Base-by-base conservation (phyloP, 2,329 filamentous ascomycete species). In the Aspergillus phoenicis region DNA sequence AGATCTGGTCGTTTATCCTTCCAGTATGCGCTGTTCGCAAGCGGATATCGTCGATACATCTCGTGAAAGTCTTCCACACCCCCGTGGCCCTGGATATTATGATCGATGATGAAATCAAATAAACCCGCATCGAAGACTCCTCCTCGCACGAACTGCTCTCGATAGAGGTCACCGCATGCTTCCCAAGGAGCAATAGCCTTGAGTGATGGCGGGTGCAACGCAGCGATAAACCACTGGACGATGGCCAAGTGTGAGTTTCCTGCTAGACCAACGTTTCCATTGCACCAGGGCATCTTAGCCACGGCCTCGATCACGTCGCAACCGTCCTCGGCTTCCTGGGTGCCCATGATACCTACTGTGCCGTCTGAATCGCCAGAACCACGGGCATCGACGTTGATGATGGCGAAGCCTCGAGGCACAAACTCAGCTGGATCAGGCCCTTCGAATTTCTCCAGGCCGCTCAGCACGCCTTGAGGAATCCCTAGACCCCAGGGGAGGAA, bases 91-190 rank as follows among this genome's bases (percentile, higher is more conserved):
- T 59, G 57, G 17, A 59, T 59, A 13, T 59, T 59, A 4, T 52
- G 49, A 26, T 59, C 57, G 57, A 59, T 59, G 33, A 59, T 59
- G 8, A 52, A 59, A 49, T 59, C 57, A 26, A 59, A 59, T 5
- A 59, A 22, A 0, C 57, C 57, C 4, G 53, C 53, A n/a, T 56
- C 53, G 39, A 56, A 56, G 39, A 56, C n/a, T 1, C 53, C 39
- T 1, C 53, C 53, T 10, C 53, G 53, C 15, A 56, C 53, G 4
- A 56, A 56, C 7, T 56, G 53, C 39, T 56, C 53, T 8, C 53
- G 39, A 41, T 56, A 56, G 11, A 56, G 53, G 7, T 56, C 53
- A 47, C 39, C 33, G 11, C 53, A 56, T 38, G 53, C 53, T 28
- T 56, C 53, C 53, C 53, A 56, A 7, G 53, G 53, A 33, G 53